phyloP scores from a whole-genome alignment of 345 rosid species.

The Rhodamnia rubescens region DNA sequence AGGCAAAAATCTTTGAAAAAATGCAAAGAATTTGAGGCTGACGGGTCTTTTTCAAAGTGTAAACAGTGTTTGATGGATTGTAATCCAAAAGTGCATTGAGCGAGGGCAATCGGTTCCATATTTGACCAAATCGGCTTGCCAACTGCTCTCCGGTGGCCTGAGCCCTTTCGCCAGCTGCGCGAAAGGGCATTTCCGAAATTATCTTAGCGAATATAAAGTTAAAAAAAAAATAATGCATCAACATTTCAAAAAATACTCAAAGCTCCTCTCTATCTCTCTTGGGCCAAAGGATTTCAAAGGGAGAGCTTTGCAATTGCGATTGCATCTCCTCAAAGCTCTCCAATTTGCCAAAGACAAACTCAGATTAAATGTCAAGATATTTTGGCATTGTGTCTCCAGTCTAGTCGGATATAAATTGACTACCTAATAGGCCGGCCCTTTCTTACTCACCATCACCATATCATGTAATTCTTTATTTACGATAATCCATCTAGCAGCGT shows the following conservation, averaged over 20 bases:
- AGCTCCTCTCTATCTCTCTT: not conserved
- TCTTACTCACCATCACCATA: no score
- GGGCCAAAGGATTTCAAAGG: not conserved
- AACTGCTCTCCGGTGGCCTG: rapidly evolving
- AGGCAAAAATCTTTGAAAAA: not conserved
- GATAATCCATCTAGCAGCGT: no score
- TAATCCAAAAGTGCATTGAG: not conserved
- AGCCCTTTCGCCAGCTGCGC: not conserved
- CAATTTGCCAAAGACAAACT: not conserved
- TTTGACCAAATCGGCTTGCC: not conserved
- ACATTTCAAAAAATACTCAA: not conserved
- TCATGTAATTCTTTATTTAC: no score
- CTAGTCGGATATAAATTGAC: not conserved
- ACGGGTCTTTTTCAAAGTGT: not conserved
- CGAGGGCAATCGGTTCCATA: not conserved
- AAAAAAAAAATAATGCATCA: not conserved
- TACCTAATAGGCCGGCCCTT: no score
- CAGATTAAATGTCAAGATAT: not conserved
- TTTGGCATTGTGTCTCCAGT: not conserved
- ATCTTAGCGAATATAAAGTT: not conserved
- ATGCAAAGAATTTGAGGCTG: not conserved
- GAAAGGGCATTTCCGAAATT: not conserved
- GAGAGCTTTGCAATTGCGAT: not conserved
- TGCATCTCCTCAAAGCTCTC: rapidly evolving
- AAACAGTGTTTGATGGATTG: rapidly evolving